Percentiles rank a stretch among this genome's conserved stretches.
These are phyloP conservation scores for Aspergillus fischeri DNA, from an alignment of 2,329 filamentous ascomycete species.

Conservation along the genomic window DNA sequence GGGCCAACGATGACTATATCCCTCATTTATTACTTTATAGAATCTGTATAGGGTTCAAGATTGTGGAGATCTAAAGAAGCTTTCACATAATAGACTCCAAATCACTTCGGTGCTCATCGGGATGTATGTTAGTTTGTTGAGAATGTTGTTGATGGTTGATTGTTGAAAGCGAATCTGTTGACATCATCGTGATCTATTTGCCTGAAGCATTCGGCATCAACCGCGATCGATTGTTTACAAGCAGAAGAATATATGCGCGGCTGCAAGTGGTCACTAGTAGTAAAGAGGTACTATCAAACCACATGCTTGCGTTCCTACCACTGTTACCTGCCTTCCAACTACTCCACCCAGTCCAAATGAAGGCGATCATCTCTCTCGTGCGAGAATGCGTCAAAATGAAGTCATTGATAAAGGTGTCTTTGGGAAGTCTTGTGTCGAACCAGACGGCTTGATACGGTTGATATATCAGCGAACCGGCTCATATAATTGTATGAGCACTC, in stretches of 20 bases:
- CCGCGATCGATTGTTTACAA: background rate
- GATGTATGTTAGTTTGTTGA: background rate
- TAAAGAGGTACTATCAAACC: background rate
- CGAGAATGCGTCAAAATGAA: slow-evolving; percentile 26
- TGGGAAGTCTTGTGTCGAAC: too few species aligned
- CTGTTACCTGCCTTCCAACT: background rate
- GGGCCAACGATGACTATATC: slow-evolving; percentile 11
- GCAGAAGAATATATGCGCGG: background rate
- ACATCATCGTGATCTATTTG: background rate
- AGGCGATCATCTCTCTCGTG: slow-evolving; percentile 5
- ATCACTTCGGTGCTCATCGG: background rate
- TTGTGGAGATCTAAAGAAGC: background rate
- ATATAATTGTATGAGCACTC: background rate
- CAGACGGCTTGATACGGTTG: background rate
- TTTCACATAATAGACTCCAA: background rate
- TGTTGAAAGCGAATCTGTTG: background rate
- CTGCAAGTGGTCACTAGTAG: background rate
- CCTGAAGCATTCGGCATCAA: background rate
- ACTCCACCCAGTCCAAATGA: background rate
- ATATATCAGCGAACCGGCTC: background rate
- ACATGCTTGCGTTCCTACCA: slow-evolving; percentile 1
- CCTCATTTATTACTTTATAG: background rate
- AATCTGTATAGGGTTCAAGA: background rate
- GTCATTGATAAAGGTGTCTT: slow-evolving; percentile 16
- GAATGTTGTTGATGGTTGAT: background rate